phyloP scores from a whole-genome alignment of 2,329 filamentous ascomycete genomes.

The Lithohypha guttulata region DNA sequence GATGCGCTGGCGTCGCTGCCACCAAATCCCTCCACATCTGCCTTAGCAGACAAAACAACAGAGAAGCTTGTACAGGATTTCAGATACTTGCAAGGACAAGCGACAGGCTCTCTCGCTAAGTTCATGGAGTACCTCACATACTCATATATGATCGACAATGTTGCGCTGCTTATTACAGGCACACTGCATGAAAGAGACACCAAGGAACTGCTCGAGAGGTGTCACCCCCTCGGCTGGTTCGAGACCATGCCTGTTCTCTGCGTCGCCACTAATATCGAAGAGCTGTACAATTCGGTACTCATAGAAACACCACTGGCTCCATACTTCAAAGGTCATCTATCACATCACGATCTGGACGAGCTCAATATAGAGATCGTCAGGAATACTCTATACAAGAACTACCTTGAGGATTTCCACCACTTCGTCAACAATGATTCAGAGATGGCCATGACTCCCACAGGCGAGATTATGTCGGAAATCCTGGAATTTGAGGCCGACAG shows the following conservation, averaged over 20 bases:
- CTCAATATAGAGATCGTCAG: constrained; percentile 98
- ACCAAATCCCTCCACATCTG: constrained; percentile 92
- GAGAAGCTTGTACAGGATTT: constrained; percentile 98
- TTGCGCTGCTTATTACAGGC: constrained; percentile 92
- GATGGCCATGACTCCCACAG: constrained; percentile 75
- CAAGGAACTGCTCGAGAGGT: constrained; percentile 84
- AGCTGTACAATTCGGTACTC: constrained; percentile 94
- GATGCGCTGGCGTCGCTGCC: constrained; percentile 90
- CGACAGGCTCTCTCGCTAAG: constrained; percentile 77
- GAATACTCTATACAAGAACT: constrained; percentile 99
- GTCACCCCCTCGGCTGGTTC: constrained; percentile 96
- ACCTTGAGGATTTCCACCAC: constrained; percentile 91
- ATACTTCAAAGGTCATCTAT: constrained; percentile 95
- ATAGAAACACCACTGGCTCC: constrained; percentile 92
- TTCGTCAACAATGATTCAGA: constrained; percentile 88
- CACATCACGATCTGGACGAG: constrained; percentile 94
- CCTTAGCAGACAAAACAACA: constrained; percentile 86
- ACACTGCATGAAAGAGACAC: constrained; percentile 97
- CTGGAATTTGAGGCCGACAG: constrained; percentile 94
- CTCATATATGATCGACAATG: constrained; percentile 99
- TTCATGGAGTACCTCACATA: constrained; percentile 99
- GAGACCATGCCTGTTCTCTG: constrained; percentile 98
- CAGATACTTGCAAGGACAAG: constrained; percentile 88
- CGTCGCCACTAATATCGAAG: constrained; percentile 95
- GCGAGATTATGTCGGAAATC: constrained; percentile 91